phyloP scores from a whole-genome alignment of 495 filamentous ascomycete species.

The Aspergillus bridgeri region DNA sequence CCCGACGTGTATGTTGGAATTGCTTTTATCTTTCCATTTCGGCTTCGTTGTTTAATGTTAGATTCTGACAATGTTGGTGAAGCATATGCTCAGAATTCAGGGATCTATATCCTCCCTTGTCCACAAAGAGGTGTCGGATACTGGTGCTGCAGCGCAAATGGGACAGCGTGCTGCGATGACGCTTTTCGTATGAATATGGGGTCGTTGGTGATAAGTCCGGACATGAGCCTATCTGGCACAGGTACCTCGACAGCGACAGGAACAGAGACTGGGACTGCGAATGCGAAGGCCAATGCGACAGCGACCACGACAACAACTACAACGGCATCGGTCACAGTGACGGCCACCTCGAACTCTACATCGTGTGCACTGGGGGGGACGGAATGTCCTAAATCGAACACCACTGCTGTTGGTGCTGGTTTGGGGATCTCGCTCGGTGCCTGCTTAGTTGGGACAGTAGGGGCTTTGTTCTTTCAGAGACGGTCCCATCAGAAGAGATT shows the following conservation, averaged over 20 bases:
- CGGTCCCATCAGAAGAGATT: not conserved
- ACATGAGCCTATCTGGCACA: too few species aligned
- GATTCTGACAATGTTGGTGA: too few species aligned
- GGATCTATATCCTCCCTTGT: not conserved
- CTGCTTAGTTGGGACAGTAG: not conserved
- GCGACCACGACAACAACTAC: not conserved
- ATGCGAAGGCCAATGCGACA: not conserved
- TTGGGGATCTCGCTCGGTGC: not conserved
- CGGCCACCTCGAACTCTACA: not conserved
- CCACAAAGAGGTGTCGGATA: not conserved
- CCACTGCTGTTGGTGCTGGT: not conserved
- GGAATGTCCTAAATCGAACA: not conserved
- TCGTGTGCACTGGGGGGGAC: not conserved
- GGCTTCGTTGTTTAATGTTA: too few species aligned
- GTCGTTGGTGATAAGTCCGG: not conserved
- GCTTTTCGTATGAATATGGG: not conserved
- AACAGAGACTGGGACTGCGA: not conserved
- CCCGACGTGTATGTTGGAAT: not conserved
- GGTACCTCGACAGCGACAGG: not conserved
- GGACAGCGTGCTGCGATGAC: not conserved
- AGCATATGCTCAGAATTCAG: not conserved
- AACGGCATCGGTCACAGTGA: not conserved
- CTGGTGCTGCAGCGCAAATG: slow-evolving; percentile 1
- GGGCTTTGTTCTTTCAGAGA: not conserved
- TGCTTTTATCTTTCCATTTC: not conserved